Evolutionary conservation across 2,329 filamentous ascomycete species (phyloP), one percentile per base, ranked within the genome.

Genomic region (Alternaria conjuncta): DNA sequence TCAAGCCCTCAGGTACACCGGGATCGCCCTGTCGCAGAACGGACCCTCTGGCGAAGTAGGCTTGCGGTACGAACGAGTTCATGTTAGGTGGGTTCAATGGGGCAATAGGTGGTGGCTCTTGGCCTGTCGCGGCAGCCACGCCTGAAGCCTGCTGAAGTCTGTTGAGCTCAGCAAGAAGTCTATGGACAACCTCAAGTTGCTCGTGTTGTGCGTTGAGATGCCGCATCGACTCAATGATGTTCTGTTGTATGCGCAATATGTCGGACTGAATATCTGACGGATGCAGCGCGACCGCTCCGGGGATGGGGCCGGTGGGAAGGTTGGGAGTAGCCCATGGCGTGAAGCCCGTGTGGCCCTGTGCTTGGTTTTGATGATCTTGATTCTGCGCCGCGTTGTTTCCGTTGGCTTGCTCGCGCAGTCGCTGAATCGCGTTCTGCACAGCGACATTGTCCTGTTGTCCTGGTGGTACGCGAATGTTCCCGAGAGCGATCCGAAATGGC

Each of bases 181-280:
- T 66, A 23, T 78, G 74, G 12, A 78, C 65, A 13, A 75, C 70
- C 47, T 79, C 75, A 13, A 80, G 67, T 63, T 80, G 78, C 54
- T 72, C 69, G 23, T 78, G 75, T 55, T 79, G 77, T 9, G 64
- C 65, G 53, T 77, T 75, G 15, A 80, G 62, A 44, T 76, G 75
- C 15, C 74, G 76, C 30, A 80, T 61, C n/a, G 77, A 78, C 23
- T 78, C 68, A 21, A 78, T 72, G 41, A 80, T 80, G 55, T 78
- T 78, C 15, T 79, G 75, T 60, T 80, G 78, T 13, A 79, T 67
- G 18, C 78, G 75, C 47, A 80, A 46, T 20, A 80, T 79, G 50
- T 80, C 77, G 5, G 73, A 71, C 47, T 78, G 78, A 21, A 80
- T 73, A 51, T 79, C 77, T 20, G 70, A 67, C 13, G 76, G 76